phyloP scores from a whole-genome alignment of 2,329 filamentous ascomycete genomes.

The Calonectria pseudoreteaudii region DNA sequence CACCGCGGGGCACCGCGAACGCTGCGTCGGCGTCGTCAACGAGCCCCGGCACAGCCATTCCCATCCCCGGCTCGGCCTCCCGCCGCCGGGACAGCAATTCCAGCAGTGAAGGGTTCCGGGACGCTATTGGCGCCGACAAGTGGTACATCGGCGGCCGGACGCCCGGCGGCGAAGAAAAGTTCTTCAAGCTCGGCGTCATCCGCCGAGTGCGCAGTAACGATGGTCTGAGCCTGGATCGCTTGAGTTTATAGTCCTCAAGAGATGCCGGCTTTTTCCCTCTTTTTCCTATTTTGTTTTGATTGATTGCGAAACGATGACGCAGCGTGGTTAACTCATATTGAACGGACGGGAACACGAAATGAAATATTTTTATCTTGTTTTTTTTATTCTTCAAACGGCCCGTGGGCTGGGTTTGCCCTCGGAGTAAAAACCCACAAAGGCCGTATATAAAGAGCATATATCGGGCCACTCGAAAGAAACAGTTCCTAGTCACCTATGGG shows the following conservation, averaged over 20 bases:
- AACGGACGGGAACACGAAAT: background rate
- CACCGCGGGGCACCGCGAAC: slow-evolving; percentile 39
- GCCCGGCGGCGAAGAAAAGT: slow-evolving; percentile 81
- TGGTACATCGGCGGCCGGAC: slow-evolving; percentile 86
- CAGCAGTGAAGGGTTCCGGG: slow-evolving; percentile 80
- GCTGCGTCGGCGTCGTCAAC: slow-evolving; percentile 25
- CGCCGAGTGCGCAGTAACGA: slow-evolving; percentile 79
- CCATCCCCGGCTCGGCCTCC: slow-evolving; percentile 50
- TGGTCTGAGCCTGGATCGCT: slow-evolving; percentile 77
- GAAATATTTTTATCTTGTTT: background rate
- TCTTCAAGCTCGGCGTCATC: slow-evolving; percentile 84
- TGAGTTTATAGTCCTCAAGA: slow-evolving; percentile 71
- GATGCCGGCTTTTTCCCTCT: background rate
- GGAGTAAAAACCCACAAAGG: background rate
- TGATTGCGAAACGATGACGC: background rate
- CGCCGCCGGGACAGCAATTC: slow-evolving; percentile 78
- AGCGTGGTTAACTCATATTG: background rate
- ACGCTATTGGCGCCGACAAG: slow-evolving; percentile 78
- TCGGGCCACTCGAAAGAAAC: slow-evolving; percentile 11
- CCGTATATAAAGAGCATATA: slow-evolving; percentile 19
- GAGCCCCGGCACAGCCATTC: slow-evolving; percentile 48
- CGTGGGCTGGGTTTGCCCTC: slow-evolving; percentile 2
- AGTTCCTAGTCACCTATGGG: background rate
- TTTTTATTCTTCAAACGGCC: background rate
- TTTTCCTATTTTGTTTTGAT: background rate